Conservation (phyloP, 768 basidiomycete genomes). For the Lentinula guzmanii region DNA sequence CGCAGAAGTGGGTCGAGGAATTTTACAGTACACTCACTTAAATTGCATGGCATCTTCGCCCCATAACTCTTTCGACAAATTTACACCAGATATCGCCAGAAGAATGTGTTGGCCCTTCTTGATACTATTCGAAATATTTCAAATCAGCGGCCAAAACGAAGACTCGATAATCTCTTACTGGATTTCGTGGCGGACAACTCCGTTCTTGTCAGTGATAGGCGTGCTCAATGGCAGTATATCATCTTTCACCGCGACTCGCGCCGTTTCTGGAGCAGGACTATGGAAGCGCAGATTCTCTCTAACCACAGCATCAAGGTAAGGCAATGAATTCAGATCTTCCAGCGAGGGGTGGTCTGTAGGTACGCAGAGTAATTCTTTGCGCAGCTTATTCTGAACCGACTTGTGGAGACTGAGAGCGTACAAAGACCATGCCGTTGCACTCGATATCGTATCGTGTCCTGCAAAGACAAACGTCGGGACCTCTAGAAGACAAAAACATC, state of each 20-base stretch:
- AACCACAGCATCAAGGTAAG: constrained; percentile 65
- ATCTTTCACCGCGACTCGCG: constrained; percentile 35
- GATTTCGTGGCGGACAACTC: constrained; percentile 22
- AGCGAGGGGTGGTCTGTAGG: constrained; percentile 56
- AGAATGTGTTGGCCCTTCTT: constrained; percentile 38
- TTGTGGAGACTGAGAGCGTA: constrained; percentile 45
- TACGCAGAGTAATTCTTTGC: constrained; percentile 48
- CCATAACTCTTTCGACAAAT: constrained; percentile 50
- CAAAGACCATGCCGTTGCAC: constrained; percentile 52
- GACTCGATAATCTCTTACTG: constrained; percentile 27
- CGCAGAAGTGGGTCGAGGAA: neutral
- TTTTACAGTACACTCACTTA: constrained; percentile 35
- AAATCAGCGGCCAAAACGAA: constrained; percentile 14
- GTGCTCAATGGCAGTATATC: constrained; percentile 37
- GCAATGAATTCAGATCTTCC: constrained; percentile 61
- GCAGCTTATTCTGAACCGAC: constrained; percentile 46
- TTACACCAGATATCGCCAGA: constrained; percentile 47
- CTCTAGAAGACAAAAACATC: constrained; percentile 13
- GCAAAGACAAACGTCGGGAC: constrained; percentile 37
- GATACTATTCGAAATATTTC: constrained; percentile 27
- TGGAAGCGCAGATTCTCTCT: constrained; percentile 56
- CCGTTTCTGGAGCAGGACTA: constrained; percentile 38
- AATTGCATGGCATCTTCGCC: constrained; percentile 58
- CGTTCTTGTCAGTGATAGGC: constrained; percentile 31
- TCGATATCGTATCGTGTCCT: constrained; percentile 26